These are phyloP conservation scores for Flaveria robusta DNA, from an alignment of 129 eudicot species.

Conservation along the genomic window DNA sequence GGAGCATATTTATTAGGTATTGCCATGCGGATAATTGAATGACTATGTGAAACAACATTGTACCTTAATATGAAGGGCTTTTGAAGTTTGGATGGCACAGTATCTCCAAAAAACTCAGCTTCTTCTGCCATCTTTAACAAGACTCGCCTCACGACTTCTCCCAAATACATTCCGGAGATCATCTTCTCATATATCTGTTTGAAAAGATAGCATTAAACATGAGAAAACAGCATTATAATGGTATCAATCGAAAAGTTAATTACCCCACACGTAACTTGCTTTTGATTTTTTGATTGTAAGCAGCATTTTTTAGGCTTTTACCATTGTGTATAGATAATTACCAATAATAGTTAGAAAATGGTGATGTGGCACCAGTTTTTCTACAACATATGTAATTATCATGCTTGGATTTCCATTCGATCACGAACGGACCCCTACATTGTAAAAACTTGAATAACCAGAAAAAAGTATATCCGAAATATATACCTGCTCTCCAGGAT, in stretches of 20 bases:
- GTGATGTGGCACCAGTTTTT: neutral
- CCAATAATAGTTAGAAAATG: neutral
- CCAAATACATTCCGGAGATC: conserved; percentile 87
- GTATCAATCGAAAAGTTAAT: neutral
- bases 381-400: neutral
- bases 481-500: conserved; percentile 90
- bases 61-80: conserved; percentile 77
- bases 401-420: neutral
- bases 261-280: neutral
- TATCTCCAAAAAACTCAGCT: conserved; percentile 74
- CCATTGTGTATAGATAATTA: neutral
- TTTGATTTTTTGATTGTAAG: neutral
- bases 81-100: conserved; percentile 66
- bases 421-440: neutral
- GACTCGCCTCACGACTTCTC: conserved; percentile 81
- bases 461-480: neutral
- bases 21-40: neutral
- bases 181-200: conserved; percentile 75
- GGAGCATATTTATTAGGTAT: neutral
- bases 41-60: neutral
- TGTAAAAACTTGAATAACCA: neutral
- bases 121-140: conserved; percentile 71
- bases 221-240: neutral
- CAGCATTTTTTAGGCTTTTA: neutral
- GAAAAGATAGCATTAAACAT: neutral